Conservation (phyloP, 768 basidiomycete genomes). For the Termitomyces sp. region DNA sequence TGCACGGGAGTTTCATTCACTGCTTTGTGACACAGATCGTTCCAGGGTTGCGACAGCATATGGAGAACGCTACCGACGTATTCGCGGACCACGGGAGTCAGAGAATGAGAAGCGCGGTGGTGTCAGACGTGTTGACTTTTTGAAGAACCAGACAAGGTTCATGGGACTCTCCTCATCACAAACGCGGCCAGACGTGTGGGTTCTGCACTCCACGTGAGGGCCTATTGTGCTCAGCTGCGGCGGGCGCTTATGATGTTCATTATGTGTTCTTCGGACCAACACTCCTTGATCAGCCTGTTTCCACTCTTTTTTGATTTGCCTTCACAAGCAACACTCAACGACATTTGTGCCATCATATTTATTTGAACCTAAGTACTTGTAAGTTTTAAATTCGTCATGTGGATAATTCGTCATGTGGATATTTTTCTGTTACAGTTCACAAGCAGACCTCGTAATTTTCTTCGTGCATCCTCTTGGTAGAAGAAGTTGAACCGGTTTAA, state of each 20-base stretch:
- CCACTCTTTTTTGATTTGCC: not conserved
- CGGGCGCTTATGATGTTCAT: not conserved
- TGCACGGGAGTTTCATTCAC: conserved; percentile 32
- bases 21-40: conserved; percentile 27
- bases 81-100: conserved; percentile 24
- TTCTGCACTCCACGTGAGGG: conserved; percentile 8
- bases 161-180: conserved; percentile 30
- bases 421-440: no score
- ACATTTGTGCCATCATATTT: no score
- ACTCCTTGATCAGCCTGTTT: not conserved
- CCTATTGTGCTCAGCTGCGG: not conserved
- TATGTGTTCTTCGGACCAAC: not conserved
- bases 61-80: conserved; percentile 35
- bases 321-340: no score
- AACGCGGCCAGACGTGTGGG: conserved; percentile 28
- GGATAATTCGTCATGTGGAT: no score
- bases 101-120: conserved; percentile 44
- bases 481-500: no score
- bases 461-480: no score
- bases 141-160: conserved; percentile 39
- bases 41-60: conserved; percentile 41
- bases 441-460: no score
- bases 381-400: no score
- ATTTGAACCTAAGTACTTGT: no score
- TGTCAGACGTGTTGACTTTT: conserved; percentile 55